phyloP scores from a whole-genome alignment of 75 land plant genomes.

The Sequoia sempervirens region DNA sequence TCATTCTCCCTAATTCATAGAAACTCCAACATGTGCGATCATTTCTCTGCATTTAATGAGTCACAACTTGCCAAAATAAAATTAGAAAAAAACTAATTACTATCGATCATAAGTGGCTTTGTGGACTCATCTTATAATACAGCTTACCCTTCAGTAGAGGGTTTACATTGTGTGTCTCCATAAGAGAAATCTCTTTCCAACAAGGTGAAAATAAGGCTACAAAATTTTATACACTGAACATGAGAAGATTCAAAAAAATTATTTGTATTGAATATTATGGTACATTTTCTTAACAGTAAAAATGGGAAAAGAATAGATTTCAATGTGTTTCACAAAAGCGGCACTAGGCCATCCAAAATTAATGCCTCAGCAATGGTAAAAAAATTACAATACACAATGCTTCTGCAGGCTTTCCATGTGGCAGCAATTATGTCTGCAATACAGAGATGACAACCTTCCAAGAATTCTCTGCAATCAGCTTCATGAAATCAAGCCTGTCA shows the following conservation, averaged over 20 bases:
- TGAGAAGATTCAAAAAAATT: not conserved
- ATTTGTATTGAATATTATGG: slow-evolving; percentile 10
- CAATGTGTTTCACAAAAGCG: not conserved
- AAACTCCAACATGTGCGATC: not conserved
- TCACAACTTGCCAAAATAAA: not conserved
- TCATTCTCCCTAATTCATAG: not conserved
- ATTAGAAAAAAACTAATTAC: not conserved
- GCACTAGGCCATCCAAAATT: slow-evolving; percentile 10
- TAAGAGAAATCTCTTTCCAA: not conserved
- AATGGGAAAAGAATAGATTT: slow-evolving; percentile 13
- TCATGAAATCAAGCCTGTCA: not conserved
- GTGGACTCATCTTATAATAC: not conserved
- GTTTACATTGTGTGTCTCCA: not conserved
- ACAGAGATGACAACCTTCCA: not conserved
- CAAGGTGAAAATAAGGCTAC: not conserved
- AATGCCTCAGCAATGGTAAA: slow-evolving; percentile 1
- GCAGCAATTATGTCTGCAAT: not conserved
- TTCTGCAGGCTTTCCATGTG: not conserved
- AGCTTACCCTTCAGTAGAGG: not conserved
- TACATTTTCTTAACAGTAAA: slow-evolving; percentile 8
- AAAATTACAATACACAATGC: slow-evolving; percentile 8
- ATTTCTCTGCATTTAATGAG: not conserved
- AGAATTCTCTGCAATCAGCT: not conserved
- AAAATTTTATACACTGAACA: not conserved
- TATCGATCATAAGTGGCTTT: not conserved